These are phyloP conservation scores for Penicillium sp. DNA, from an alignment of 2,329 filamentous ascomycete species.

Conservation along the genomic window DNA sequence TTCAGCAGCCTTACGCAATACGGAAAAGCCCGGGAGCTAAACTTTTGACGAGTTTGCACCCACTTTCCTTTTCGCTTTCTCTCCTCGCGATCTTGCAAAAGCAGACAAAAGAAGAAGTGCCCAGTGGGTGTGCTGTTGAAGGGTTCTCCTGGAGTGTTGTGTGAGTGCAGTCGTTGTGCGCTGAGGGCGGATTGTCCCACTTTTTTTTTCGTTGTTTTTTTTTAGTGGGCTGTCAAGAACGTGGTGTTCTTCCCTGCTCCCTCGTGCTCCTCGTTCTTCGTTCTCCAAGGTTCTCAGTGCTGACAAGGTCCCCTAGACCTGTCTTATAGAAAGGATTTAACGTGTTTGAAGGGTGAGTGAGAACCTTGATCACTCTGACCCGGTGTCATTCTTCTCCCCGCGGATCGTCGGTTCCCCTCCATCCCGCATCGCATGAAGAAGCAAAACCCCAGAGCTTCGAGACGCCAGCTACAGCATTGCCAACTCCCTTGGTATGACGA, in stretches of 20 bases:
- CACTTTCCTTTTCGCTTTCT: constrained; percentile 14
- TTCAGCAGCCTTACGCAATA: constrained; percentile 37
- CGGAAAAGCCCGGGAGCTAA: constrained; percentile 42
- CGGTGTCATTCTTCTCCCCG: constrained; percentile 5
- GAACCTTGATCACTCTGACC: constrained; percentile 1
- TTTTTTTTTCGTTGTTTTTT: constrained; percentile 23
- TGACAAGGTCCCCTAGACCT: constrained; percentile 22
- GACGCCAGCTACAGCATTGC: background rate
- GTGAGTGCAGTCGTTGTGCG: constrained; percentile 9
- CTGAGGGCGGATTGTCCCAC: constrained; percentile 8
- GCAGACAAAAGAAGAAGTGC: constrained; percentile 9
- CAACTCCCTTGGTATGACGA: background rate
- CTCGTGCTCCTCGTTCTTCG: background rate
- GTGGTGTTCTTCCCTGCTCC: constrained; percentile 14
- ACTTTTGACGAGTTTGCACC: constrained; percentile 30
- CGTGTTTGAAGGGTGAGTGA: constrained; percentile 32
- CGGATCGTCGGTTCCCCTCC: constrained; percentile 15
- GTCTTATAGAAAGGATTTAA: constrained; percentile 2
- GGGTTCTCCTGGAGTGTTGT: constrained; percentile 13
- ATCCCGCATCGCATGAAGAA: constrained; percentile 6
- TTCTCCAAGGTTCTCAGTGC: constrained; percentile 33
- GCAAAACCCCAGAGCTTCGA: background rate
- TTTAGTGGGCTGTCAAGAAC: constrained; percentile 31
- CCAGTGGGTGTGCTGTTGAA: constrained; percentile 17
- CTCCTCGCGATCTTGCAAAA: constrained; percentile 1